These are phyloP conservation scores for Petasospora fabianii DNA, from an alignment of 1,139 yeast genomes.

Conservation along the genomic window DNA sequence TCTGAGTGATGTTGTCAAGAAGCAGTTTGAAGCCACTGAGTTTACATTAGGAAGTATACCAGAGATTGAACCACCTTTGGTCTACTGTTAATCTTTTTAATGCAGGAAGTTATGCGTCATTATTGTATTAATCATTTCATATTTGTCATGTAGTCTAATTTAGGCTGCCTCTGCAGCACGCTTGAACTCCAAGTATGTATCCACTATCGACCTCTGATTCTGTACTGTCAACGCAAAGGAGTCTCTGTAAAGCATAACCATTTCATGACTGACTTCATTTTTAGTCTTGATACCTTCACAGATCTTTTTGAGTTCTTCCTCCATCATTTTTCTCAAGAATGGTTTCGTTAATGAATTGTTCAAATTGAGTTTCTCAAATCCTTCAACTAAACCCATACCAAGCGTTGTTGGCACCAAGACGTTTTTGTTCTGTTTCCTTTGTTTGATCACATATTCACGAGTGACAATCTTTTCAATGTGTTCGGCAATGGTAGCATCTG, in stretches of 20 bases:
- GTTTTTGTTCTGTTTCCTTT: constrained; percentile 37
- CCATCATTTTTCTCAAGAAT: constrained; percentile 74
- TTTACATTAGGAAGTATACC: constrained; percentile 73
- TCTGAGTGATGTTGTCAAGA: constrained; percentile 40
- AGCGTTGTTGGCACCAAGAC: constrained; percentile 71
- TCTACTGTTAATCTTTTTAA: constrained; percentile 38
- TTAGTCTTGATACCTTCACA: constrained; percentile 60
- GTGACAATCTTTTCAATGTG: constrained; percentile 79
- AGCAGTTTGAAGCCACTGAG: constrained; percentile 45
- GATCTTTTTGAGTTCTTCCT: constrained; percentile 59
- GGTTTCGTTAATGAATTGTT: constrained; percentile 85
- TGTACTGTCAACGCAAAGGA: constrained; percentile 31
- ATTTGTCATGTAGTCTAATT: not conserved
- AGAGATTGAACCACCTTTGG: constrained; percentile 72
- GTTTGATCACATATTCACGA: constrained; percentile 64
- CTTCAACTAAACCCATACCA: constrained; percentile 87
- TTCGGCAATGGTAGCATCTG: constrained; percentile 98
- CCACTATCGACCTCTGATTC: constrained; percentile 18
- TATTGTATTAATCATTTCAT: too few species aligned
- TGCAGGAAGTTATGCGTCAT: too few species aligned
- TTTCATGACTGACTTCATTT: constrained; percentile 52
- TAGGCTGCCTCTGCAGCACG: constrained; percentile 14
- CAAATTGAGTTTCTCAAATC: constrained; percentile 76
- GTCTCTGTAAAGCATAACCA: constrained; percentile 57
- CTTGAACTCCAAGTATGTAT: constrained; percentile 19